Evolutionary conservation across 108 stramenopile species (phyloP), one percentile per base, ranked within the genome.

Genomic region (Epithemia pelagica): DNA sequence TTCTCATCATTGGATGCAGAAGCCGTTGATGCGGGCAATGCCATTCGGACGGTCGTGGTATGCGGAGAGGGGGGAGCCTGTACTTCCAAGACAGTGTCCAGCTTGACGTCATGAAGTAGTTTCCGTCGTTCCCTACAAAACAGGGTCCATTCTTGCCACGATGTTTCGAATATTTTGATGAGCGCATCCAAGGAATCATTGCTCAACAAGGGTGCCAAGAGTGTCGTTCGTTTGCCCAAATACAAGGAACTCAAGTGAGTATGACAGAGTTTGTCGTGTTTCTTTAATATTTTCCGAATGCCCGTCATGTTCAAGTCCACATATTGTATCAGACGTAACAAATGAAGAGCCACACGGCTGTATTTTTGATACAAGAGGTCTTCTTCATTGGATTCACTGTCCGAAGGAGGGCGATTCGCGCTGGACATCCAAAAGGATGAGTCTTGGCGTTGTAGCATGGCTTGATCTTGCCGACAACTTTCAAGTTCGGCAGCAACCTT

Each of bases 271-370:
- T 92, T 92, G 69, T 92, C 88, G 68, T 92, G 91, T 68, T 92
- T 92, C 68, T 92, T 92, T 21, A 92, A 68, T 23, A 92, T 86
- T 61, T 92, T 92, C 7, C 84, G 81, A 1, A 92, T 54, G 8
- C 78, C 86, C 27, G 82, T 84, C 37, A 82, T 64, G 65, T 84
- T 88, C 20, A 83, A 53, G 30, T 84, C 84, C 28, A 86, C 66
- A 65, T 82, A 89, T 53, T 83, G 74, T 29, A 89, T 54, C 2
- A 89, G 62, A 23, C 61, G 77, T 19, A 84, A 46, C 21, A 89
- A 55, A 52, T 82, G 73, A 18, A 52, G 54, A 21, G 74, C 88
- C 58, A 82, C 67, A 0, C 59, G 74, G 22, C 72, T 62, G 59
- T 71, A 58, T 2, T 32, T 20, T n/a, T 0, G 10, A 18, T 51